Evolutionary conservation across 495 filamentous ascomycete species (phyloP), one percentile per base, ranked within the genome.

Genomic region (Annulohypoxylon stygium): DNA sequence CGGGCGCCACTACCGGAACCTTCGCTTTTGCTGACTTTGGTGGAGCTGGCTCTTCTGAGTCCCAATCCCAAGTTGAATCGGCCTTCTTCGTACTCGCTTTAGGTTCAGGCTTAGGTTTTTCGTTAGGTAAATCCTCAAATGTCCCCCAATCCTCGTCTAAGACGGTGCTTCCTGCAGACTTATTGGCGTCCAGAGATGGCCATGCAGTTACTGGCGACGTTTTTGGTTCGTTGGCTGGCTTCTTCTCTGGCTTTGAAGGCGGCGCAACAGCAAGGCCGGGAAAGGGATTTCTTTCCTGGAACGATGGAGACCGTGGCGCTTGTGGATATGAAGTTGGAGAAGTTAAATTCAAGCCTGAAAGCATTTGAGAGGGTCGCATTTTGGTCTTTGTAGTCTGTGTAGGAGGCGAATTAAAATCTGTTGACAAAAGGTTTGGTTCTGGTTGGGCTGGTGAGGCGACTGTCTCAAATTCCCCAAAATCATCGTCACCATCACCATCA

Each of bases 101-200:
- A 10, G 65, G 41, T 25, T 74, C 62, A 36, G 62, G 68, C 36
- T 78, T 54, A 36, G 62, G 68, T 34, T 78, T 54, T 34, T 77
- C 59, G n/a, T 70, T 74, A 43, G 83, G 80, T 10, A 82, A 75
- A 60, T 85, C 83, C 62, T 87, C 82, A 75, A 90, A 90, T 51
- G 89, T 86, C 3, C 83, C 87, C 87, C 89, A 91, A 30, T 88
- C 85, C 48, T 89, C 86, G 33, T 85, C 84, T 43, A 80, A 73
- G 3, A 79, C 77, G 4, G 83, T 65, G 23, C 69, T 67, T 18
- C 67, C 74, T 8, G 55, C 61, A 64, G 72, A 41, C 3, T 75
- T 51, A 30, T 76, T 72, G 3, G 43, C 18, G 26, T 57, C 67
- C 43, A 74, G 43, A 14, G 74, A 71, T 37, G 86, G 83, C 85